Percentiles rank a stretch among this genome's conserved stretches.
phyloP scores from a whole-genome alignment of 2,329 filamentous ascomycete genomes.

The Ophiocordyceps camponoti-leonardi region DNA sequence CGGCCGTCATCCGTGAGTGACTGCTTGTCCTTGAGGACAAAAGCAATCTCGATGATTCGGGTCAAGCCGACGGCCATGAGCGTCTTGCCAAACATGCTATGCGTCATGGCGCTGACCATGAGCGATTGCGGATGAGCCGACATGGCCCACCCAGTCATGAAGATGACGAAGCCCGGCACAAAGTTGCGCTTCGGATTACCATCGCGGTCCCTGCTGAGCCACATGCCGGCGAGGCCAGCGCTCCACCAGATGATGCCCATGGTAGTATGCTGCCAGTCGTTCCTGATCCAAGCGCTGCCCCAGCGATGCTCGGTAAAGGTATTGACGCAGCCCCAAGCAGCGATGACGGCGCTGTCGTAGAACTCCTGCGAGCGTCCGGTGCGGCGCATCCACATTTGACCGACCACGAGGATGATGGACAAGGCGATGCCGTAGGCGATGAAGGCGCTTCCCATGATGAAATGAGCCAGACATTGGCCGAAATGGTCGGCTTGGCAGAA shows the following conservation, averaged over 20 bases:
- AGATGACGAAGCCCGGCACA: slow-evolving; percentile 76
- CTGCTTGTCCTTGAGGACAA: slow-evolving; percentile 60
- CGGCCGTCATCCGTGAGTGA: slow-evolving; percentile 48
- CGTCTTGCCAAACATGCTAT: slow-evolving; percentile 83
- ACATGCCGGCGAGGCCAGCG: slow-evolving; percentile 78
- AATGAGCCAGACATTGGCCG: slow-evolving; percentile 87
- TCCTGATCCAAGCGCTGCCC: slow-evolving; percentile 76
- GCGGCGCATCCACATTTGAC: slow-evolving; percentile 70
- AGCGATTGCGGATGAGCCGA: slow-evolving; percentile 75
- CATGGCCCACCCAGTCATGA: slow-evolving; percentile 93
- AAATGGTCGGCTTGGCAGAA: slow-evolving; percentile 87
- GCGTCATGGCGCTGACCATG: slow-evolving; percentile 72
- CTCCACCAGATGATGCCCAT: slow-evolving; percentile 99
- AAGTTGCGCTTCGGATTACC: slow-evolving; percentile 84
- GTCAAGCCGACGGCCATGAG: slow-evolving; percentile 78
- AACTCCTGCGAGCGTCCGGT: slow-evolving; percentile 88
- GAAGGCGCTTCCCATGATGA: slow-evolving; percentile 97
- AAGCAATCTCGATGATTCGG: slow-evolving; percentile 80
- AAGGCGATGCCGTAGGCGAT: slow-evolving; percentile 84
- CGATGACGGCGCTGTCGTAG: slow-evolving; percentile 82
- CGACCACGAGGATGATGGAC: slow-evolving; percentile 71
- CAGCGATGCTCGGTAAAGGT: slow-evolving; percentile 96
- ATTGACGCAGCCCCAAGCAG: slow-evolving; percentile 91
- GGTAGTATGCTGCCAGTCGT: slow-evolving; percentile 94
- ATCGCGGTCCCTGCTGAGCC: slow-evolving; percentile 71